Percentiles rank a stretch among this genome's conserved stretches.
These are phyloP conservation scores for Saururus chinensis DNA, from an alignment of 164 flowering plant species.

Conservation along the genomic window DNA sequence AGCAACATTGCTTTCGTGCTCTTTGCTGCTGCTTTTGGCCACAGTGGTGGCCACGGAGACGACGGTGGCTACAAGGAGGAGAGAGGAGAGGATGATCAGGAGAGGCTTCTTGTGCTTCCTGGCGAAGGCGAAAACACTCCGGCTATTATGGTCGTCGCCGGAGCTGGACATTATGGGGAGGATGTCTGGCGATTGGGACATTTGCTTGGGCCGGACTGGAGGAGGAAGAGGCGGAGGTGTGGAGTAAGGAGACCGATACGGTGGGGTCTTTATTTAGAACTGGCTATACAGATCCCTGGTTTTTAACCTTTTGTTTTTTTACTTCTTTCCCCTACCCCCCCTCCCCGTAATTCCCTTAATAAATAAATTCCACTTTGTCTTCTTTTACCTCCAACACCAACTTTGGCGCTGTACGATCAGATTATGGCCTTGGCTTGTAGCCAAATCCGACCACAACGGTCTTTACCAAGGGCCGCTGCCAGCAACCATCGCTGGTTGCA, in stretches of 20 bases:
- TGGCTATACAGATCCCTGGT: too few species aligned
- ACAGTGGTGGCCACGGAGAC: conserved; percentile 23
- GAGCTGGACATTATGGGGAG: background rate
- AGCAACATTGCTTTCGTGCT: conserved; percentile 1
- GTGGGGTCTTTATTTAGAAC: too few species aligned
- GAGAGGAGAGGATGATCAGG: conserved; percentile 19
- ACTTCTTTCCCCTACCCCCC: too few species aligned
- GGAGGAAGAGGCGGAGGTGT: background rate
- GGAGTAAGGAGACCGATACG: background rate
- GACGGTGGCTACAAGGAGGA: conserved; percentile 28
- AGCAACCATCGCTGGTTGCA: too few species aligned
- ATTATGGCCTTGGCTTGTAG: too few species aligned
- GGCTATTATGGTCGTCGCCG: background rate
- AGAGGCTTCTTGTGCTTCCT: conserved; percentile 26
- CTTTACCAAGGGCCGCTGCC: too few species aligned
- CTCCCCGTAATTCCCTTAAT: too few species aligned
- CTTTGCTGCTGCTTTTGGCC: conserved; percentile 7
- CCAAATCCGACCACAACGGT: too few species aligned
- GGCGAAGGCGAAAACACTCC: background rate
- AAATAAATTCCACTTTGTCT: too few species aligned
- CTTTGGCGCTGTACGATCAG: too few species aligned
- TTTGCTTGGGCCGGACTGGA: background rate
- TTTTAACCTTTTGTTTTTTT: too few species aligned
- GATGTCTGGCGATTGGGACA: background rate
- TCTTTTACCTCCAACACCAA: too few species aligned